Conservation (phyloP, 2,329 filamentous ascomycete genomes). For the Venturia oleaginea region DNA sequence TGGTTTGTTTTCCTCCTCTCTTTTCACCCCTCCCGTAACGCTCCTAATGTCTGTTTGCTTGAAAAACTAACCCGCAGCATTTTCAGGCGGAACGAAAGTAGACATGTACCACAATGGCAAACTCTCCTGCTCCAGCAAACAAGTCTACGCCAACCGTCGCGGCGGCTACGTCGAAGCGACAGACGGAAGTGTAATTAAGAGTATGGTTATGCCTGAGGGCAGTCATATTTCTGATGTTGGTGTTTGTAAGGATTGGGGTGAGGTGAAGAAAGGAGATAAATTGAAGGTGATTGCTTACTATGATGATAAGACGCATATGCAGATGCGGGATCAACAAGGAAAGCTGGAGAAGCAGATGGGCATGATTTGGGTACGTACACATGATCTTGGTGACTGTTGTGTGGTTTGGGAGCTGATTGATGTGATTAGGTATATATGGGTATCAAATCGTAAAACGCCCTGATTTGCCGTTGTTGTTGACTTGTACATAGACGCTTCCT, state of each 20-base stretch:
- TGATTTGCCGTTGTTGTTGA: neutral
- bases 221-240: slow-evolving; percentile 8
- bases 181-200: neutral
- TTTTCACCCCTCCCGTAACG: neutral
- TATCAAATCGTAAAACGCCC: slow-evolving; percentile 1
- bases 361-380: slow-evolving; percentile 3
- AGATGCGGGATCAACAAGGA: neutral
- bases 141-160: slow-evolving; percentile 6
- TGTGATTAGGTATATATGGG: neutral
- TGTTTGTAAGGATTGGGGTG: slow-evolving; percentile 7
- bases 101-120: slow-evolving; percentile 7
- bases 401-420: neutral
- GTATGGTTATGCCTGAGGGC: neutral
- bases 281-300: slow-evolving; percentile 6
- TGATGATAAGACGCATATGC: slow-evolving; percentile 8
- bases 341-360: slow-evolving; percentile 10
- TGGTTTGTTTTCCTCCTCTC: neutral
- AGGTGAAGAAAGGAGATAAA: slow-evolving; percentile 12
- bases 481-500: neutral
- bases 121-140: slow-evolving; percentile 6
- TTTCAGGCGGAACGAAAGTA: neutral
- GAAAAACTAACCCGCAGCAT: neutral
- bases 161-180: neutral
- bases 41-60: neutral
- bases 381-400: neutral